These are phyloP conservation scores for Desmodesmus armatus DNA, from an alignment of 139 green algal genomes.

Conservation along the genomic window DNA sequence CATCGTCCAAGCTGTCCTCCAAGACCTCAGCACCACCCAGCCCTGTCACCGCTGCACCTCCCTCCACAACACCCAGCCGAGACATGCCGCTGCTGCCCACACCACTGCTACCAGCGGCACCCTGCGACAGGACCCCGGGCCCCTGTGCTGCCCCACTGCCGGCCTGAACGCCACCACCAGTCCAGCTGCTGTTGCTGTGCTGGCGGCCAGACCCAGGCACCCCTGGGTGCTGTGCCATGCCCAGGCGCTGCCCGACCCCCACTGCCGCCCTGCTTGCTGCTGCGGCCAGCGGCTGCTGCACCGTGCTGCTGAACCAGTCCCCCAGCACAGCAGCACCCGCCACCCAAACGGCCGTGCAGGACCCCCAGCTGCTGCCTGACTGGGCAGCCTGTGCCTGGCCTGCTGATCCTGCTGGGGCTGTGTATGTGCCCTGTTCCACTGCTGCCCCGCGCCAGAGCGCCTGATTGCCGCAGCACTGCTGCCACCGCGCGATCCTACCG, in stretches of 20 bases:
- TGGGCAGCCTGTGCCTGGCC: background rate
- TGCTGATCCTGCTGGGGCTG: constrained; percentile 36
- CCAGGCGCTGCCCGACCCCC: constrained; percentile 27
- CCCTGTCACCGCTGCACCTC: background rate
- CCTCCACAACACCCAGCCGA: too few species aligned
- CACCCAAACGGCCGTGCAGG: background rate
- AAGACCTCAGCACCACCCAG: background rate
- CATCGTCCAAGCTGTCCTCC: constrained; percentile 6
- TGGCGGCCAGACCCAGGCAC: background rate
- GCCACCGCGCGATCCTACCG: background rate
- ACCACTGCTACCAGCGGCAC: background rate
- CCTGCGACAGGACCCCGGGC: background rate
- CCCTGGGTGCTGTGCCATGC: constrained; percentile 7
- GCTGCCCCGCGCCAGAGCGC: background rate
- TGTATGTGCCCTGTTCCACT: constrained; percentile 22
- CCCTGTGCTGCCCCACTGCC: background rate
- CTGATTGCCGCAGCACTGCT: background rate
- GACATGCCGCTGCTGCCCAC: background rate
- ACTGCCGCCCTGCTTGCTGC: constrained; percentile 11
- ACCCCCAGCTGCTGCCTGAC: background rate
- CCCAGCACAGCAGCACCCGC: background rate
- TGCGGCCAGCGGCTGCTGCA: constrained; percentile 33
- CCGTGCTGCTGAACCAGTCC: background rate
- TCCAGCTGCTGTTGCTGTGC: background rate
- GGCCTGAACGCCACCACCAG: background rate